These are phyloP conservation scores for Candida sakaeoensis DNA, from an alignment of 805 yeast species.

Conservation along the genomic window DNA sequence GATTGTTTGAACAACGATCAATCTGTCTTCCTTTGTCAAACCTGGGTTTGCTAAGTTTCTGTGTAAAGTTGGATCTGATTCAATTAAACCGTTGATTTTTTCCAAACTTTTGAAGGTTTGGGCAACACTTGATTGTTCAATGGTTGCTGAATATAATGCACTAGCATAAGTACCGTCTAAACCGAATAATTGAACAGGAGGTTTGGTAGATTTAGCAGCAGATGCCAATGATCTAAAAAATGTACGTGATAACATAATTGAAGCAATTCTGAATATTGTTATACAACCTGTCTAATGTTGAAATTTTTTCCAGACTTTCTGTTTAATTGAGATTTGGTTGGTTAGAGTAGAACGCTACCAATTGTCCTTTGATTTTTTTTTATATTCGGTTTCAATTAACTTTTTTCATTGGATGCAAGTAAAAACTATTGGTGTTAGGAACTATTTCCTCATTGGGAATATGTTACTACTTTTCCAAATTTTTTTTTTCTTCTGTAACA, in stretches of 20 bases:
- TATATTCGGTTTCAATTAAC: neutral
- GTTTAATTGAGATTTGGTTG: neutral
- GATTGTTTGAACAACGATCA: constrained; percentile 61
- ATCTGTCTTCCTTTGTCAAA: constrained; percentile 70
- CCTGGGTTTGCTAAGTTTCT: constrained; percentile 78
- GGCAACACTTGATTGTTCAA: constrained; percentile 73
- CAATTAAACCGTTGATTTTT: constrained; percentile 51
- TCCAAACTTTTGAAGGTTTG: constrained; percentile 63
- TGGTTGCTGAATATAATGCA: constrained; percentile 89
- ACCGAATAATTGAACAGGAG: constrained; percentile 93
- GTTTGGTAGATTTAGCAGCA: constrained; percentile 61
- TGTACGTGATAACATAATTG: constrained; percentile 57
- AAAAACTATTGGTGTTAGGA: constrained; percentile 3
- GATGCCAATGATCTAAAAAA: constrained; percentile 72
- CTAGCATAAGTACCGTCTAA: constrained; percentile 96
- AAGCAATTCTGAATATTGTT: neutral
- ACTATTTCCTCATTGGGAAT: constrained; percentile 1
- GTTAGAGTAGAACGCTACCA: constrained; percentile 1
- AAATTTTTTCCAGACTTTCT: constrained; percentile 2
- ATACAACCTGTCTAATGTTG: constrained; percentile 3
- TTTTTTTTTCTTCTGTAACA: neutral
- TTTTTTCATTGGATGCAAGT: neutral
- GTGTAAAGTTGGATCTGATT: constrained; percentile 59
- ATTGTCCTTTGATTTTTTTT: neutral
- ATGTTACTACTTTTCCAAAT: neutral